A percentile compares a stretch with the other conserved stretches of the same genome.
phyloP scores from a whole-genome alignment of 371 early-diverging fungal genomes.

The Actinomortierella wolfii region DNA sequence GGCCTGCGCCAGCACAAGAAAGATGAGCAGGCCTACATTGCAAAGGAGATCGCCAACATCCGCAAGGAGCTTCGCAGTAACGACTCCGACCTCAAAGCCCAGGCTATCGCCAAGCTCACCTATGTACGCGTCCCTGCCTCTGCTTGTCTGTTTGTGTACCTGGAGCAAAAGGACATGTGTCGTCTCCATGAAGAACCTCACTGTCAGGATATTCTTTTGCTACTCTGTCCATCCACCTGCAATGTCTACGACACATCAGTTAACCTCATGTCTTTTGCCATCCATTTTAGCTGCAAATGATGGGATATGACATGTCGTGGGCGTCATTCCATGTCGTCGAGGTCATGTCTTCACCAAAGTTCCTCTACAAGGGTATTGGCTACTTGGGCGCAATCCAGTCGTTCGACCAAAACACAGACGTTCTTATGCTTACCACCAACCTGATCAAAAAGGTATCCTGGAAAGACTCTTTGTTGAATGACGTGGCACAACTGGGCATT shows the following conservation, averaged over 20 bases:
- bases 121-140: conserved; percentile 63
- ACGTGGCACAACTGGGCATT: no score
- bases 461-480: neutral
- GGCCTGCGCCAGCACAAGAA: conserved; percentile 94
- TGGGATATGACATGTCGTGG: conserved; percentile 97
- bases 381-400: conserved; percentile 91
- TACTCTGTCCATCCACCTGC: no score
- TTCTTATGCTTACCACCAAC: conserved; percentile 95
- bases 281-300: conserved; percentile 84
- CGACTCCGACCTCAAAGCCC: conserved; percentile 85
- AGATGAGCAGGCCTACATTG: conserved; percentile 87
- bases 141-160: neutral
- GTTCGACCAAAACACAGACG: conserved; percentile 93
- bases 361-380: conserved; percentile 86
- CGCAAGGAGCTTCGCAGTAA: conserved; percentile 85
- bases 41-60: conserved; percentile 83
- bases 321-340: conserved; percentile 96
- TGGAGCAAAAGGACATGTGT: no score
- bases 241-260: no score
- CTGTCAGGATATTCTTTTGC: no score
- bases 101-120: conserved; percentile 87
- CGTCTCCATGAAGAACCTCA: no score
- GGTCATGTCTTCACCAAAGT: conserved; percentile 92
- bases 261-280: no score
- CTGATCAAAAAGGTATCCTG: conserved; percentile 86